Evolutionary conservation across 2,329 filamentous ascomycete genomes (phyloP), one percentile per base, ranked within the genome.

Genomic region (Blastomyces emzantsi): DNA sequence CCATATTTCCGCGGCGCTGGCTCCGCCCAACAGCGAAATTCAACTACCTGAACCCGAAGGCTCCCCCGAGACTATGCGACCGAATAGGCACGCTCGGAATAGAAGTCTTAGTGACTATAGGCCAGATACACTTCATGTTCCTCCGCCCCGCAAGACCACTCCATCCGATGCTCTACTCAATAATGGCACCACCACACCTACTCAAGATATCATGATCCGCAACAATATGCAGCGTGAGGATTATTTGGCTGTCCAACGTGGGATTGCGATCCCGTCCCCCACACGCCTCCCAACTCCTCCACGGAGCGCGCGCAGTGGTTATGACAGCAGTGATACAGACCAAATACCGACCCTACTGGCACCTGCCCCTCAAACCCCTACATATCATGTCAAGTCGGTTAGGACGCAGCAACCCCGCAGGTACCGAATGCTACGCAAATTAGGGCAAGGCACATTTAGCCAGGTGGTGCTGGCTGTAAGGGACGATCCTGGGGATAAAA

Each of bases 371-470:
- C 69, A 62, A 5, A 36, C 51, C 19, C 56, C 56, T 7, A 86
- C 86, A 66, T 94, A 92, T 71, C 82, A 89, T 70, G 88, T 90
- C 36, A 81, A 79, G 67, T 87, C 84, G 2, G 81, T 89, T 43
- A 80, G 83, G 60, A 86, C 90, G 64, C 78, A 85, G 67, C 92
- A 92, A 73, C 81, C 85, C 25, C 85, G 88, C 63, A 82, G 85
- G 67, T 99, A 94, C 86, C 85, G 90, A 68, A 89, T 88, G 15
- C 78, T 99, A 49, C 88, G 90, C 64, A 80, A 87, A 67, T 83
- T 99, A 6, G 94, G 94, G 5, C 90, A 96, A 70, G 94, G 94
- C 47, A 97, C 94, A 0, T 99, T 99, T 75, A 97, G 92, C 74
- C 90, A 90, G 71, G 94, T 99, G 25, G 88, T 95, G 77, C 81